Percentiles rank a stretch among this genome's conserved stretches.
phyloP scores from a whole-genome alignment of 1,284 basidiomycete genomes.

The Cryptococcus sp. region DNA sequence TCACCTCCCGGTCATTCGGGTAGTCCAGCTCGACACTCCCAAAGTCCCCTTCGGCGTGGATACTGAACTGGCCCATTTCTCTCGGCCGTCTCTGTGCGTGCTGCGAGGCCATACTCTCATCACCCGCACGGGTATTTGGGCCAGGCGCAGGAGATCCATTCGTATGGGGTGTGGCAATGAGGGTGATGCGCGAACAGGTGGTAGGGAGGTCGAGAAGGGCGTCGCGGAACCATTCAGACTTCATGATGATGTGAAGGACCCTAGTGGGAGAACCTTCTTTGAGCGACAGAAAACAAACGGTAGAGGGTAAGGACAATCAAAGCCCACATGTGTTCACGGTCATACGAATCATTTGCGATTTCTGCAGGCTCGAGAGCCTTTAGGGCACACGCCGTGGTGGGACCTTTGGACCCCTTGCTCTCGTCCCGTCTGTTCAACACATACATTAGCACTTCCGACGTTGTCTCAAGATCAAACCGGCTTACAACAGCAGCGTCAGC shows the following conservation, averaged over 20 bases:
- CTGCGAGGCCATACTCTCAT: too few species aligned
- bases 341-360: slow-evolving; percentile 72
- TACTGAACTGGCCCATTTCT: slow-evolving; percentile 62
- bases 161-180: slow-evolving; percentile 67
- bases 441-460: background rate
- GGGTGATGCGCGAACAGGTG: slow-evolving; percentile 73
- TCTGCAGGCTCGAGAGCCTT: slow-evolving; percentile 80
- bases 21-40: slow-evolving; percentile 92
- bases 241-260: slow-evolving; percentile 77
- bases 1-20: slow-evolving; percentile 80
- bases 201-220: slow-evolving; percentile 85
- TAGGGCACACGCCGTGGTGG: slow-evolving; percentile 84
- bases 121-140: slow-evolving; percentile 5
- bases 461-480: slow-evolving; percentile 14
- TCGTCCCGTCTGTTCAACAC: slow-evolving; percentile 68
- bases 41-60: slow-evolving; percentile 72
- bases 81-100: background rate
- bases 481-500: slow-evolving; percentile 74
- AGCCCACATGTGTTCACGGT: slow-evolving; percentile 63
- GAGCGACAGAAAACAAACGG: background rate
- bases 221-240: slow-evolving; percentile 89
- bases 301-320: background rate
- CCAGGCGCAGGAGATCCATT: slow-evolving; percentile 26
- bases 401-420: slow-evolving; percentile 70
- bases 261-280: slow-evolving; percentile 54